phyloP scores from a whole-genome alignment of 768 basidiomycete species.

The Lactarius quietus region DNA sequence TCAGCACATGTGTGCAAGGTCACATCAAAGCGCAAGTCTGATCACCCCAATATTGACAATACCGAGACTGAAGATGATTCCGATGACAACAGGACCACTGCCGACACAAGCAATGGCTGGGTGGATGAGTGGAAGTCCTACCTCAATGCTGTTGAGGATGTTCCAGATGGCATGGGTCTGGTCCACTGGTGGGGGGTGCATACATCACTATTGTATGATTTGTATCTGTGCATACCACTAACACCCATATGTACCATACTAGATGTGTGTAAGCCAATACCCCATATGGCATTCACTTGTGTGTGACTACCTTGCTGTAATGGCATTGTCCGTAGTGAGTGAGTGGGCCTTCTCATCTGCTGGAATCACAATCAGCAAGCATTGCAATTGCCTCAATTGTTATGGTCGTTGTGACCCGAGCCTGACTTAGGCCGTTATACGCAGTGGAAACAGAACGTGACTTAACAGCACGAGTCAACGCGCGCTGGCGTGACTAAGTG shows the following conservation, averaged over 20 bases:
- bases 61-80: background rate
- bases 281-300: background rate
- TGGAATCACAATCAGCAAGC: background rate
- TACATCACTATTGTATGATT: background rate
- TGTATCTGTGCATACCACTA: too few species aligned
- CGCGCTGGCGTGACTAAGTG: too few species aligned
- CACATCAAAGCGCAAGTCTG: background rate
- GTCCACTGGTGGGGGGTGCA: background rate
- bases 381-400: too few species aligned
- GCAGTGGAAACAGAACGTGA: too few species aligned
- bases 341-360: background rate
- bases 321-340: background rate
- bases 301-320: background rate
- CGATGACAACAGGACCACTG: background rate
- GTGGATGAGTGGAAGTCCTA: background rate
- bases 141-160: background rate
- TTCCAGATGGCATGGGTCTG: background rate
- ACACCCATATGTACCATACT: too few species aligned
- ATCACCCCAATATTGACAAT: background rate
- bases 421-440: too few species aligned
- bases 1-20: background rate
- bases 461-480: too few species aligned
- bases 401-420: too few species aligned
- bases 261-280: background rate
- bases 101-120: too few species aligned